These are phyloP conservation scores for Thymus mandschuricus DNA, from an alignment of 257 asterid genomes.

Conservation along the genomic window DNA sequence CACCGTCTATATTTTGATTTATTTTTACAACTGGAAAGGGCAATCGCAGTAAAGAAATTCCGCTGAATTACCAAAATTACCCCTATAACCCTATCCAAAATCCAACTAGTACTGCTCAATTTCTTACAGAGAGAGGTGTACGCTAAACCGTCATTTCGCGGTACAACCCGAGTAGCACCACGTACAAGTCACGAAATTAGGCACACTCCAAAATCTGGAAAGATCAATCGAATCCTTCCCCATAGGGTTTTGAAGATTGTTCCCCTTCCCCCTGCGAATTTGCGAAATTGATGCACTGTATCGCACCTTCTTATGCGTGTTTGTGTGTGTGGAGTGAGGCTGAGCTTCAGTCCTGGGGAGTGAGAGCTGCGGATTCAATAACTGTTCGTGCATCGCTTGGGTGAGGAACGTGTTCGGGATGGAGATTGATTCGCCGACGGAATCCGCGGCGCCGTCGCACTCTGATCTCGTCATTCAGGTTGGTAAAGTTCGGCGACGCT, in stretches of 20 bases:
- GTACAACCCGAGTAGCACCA: slow-evolving; percentile 31
- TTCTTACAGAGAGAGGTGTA: slow-evolving; percentile 23
- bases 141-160: slow-evolving; percentile 32
- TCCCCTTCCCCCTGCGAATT: slow-evolving; percentile 18
- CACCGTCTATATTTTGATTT: no score
- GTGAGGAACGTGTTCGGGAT: slow-evolving; percentile 52
- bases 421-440: slow-evolving; percentile 70
- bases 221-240: slow-evolving; percentile 28
- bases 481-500: slow-evolving; percentile 18
- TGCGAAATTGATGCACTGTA: slow-evolving; percentile 32
- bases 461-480: slow-evolving; percentile 65
- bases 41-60: neutral
- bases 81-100: slow-evolving; percentile 33
- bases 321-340: slow-evolving; percentile 32
- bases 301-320: slow-evolving; percentile 20
- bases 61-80: neutral
- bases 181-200: slow-evolving; percentile 10
- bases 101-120: neutral
- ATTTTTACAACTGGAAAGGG: no score
- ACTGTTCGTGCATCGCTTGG: slow-evolving; percentile 62
- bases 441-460: slow-evolving; percentile 37
- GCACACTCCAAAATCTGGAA: slow-evolving; percentile 24
- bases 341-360: slow-evolving; percentile 66
- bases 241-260: slow-evolving; percentile 45
- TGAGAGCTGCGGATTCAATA: slow-evolving; percentile 43